Conservation (phyloP, 768 basidiomycete genomes). For the Pleurotus salmoneostramineus region DNA sequence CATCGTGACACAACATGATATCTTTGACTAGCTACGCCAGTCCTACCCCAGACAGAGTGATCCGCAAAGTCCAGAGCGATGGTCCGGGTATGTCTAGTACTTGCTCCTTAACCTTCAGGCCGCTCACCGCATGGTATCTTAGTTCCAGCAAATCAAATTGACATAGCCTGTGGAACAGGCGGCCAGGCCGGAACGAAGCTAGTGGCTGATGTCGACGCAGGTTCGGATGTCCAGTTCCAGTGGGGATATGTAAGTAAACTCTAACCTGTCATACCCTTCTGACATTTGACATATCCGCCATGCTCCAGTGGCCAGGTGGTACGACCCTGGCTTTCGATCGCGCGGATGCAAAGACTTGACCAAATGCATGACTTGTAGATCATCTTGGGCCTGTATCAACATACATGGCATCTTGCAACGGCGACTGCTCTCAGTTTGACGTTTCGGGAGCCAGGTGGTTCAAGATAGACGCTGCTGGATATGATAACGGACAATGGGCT, state of each 20-base stretch:
- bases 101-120: neutral
- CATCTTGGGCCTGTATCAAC: constrained; percentile 47
- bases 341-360: neutral
- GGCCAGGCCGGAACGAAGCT: constrained; percentile 32
- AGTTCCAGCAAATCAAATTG: constrained; percentile 22
- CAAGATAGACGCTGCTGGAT: constrained; percentile 44
- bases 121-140: neutral
- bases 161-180: constrained; percentile 40
- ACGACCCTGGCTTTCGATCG: constrained; percentile 1
- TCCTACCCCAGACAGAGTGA: constrained; percentile 21
- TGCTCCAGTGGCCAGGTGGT: constrained; percentile 35
- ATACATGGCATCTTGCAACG: constrained; percentile 49
- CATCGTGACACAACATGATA: constrained; percentile 2
- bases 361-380: constrained; percentile 20
- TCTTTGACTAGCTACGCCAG: constrained; percentile 20
- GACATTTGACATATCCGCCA: neutral
- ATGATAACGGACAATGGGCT: constrained; percentile 37
- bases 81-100: constrained; percentile 24
- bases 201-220: constrained; percentile 33
- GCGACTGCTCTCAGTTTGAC: constrained; percentile 34
- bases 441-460: constrained; percentile 41
- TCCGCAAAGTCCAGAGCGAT: constrained; percentile 30
- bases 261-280: neutral
- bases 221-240: constrained; percentile 36
- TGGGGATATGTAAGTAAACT: constrained; percentile 36